Percentiles rank a stretch among this genome's conserved stretches.
phyloP scores from a whole-genome alignment of 495 filamentous ascomycete species.

The Penicillium ochrochloron region DNA sequence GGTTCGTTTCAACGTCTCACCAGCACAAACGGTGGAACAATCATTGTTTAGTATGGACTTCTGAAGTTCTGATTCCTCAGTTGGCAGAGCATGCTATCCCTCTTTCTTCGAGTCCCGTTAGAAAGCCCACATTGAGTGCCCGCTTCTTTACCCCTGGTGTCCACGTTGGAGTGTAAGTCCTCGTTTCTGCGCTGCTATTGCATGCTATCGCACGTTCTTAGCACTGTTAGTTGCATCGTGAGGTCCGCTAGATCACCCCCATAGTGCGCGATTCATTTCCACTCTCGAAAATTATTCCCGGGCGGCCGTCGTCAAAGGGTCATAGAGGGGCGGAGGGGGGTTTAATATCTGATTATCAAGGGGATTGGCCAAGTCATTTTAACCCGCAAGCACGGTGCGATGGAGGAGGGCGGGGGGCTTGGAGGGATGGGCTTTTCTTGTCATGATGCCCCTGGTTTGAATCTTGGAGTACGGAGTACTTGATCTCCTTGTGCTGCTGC shows the following conservation, averaged over 20 bases:
- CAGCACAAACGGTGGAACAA: constrained; percentile 13
- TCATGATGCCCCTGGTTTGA: not conserved
- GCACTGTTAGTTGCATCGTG: constrained; percentile 1
- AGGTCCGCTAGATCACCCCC: constrained; percentile 12
- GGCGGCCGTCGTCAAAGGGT: not conserved
- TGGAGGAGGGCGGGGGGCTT: constrained; percentile 9
- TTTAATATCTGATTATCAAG: constrained; percentile 14
- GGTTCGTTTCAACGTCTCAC: constrained; percentile 18
- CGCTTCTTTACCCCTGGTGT: constrained; percentile 8
- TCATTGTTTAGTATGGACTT: constrained; percentile 1
- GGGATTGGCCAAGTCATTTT: constrained; percentile 14
- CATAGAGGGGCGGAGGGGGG: constrained; percentile 6
- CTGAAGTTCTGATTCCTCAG: not conserved
- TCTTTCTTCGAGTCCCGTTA: not conserved
- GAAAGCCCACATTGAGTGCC: constrained; percentile 7
- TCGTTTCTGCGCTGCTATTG: not conserved
- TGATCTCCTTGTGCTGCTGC: constrained; percentile 27
- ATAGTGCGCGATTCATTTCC: constrained; percentile 11
- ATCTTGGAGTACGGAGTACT: constrained; percentile 19
- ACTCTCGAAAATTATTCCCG: not conserved
- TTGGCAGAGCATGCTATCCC: not conserved
- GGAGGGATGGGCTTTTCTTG: constrained; percentile 6
- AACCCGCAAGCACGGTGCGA: constrained; percentile 10
- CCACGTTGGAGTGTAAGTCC: not conserved
- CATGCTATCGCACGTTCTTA: constrained; percentile 1